Conservation (phyloP, 1,139 yeast genomes). For the Blastobotrys raffinosifermentans region DNA sequence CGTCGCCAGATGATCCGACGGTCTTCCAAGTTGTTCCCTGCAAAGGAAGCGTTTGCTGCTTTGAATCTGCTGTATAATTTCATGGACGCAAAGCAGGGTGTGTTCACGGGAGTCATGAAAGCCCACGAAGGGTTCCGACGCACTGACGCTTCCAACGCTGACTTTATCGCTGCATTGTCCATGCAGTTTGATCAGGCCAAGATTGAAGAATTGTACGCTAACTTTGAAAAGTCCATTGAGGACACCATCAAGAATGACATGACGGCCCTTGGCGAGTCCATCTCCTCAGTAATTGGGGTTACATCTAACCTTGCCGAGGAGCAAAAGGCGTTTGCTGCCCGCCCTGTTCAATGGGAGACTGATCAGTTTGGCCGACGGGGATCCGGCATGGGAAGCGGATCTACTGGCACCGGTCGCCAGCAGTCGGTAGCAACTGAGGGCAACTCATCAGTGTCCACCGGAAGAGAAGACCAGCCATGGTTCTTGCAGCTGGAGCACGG, state of each 20-base stretch:
- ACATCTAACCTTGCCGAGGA: conserved; percentile 3
- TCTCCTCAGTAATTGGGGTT: conserved; percentile 8
- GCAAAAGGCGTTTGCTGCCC: conserved; percentile 5
- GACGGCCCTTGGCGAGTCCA: conserved; percentile 9
- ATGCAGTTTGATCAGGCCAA: conserved; percentile 18
- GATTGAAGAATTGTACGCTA: conserved; percentile 16
- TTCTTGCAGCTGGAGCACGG: conserved; percentile 75
- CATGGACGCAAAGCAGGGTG: conserved; percentile 64
- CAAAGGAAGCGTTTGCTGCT: conserved; percentile 37
- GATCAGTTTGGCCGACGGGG: not conserved
- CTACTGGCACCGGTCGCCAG: conserved; percentile 1
- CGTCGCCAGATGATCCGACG: conserved; percentile 9
- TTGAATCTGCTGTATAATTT: conserved; percentile 68
- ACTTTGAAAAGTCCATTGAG: conserved; percentile 15
- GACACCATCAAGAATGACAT: conserved; percentile 13
- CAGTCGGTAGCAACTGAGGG: conserved; percentile 12
- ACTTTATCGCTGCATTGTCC: conserved; percentile 20
- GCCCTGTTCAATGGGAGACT: too few relatives aligned
- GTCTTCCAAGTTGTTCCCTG: conserved; percentile 9
- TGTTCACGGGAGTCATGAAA: conserved; percentile 58
- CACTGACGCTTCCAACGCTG: conserved; percentile 64
- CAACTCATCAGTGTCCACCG: conserved; percentile 17
- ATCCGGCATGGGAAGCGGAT: not conserved
- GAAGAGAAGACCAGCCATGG: conserved; percentile 52
- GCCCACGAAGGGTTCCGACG: conserved; percentile 52